Conservation (phyloP, 78 protist species). For the Guillardia theta region DNA sequence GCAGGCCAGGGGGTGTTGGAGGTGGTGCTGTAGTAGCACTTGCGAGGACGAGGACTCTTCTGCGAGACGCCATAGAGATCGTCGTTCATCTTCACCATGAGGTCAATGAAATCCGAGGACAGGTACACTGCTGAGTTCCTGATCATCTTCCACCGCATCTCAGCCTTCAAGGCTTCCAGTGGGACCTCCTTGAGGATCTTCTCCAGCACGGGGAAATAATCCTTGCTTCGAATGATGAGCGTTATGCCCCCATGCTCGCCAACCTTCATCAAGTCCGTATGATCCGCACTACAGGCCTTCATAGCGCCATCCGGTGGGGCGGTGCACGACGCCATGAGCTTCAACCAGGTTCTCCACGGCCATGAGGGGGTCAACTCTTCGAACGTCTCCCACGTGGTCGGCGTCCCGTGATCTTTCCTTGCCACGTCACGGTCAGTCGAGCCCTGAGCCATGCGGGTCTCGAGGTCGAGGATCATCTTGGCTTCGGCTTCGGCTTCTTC, state of each 20-base stretch:
- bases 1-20: conserved; percentile 20
- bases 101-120: background rate
- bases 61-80: background rate
- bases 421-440: background rate
- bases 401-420: background rate
- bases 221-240: background rate
- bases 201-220: background rate
- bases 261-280: too few species aligned
- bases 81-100: background rate
- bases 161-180: too few species aligned
- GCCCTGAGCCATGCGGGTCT: background rate
- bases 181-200: too few species aligned
- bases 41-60: too few species aligned
- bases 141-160: background rate
- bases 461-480: background rate
- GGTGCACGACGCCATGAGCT: too few species aligned
- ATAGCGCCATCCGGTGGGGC: too few species aligned
- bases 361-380: background rate
- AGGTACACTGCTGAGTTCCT: background rate
- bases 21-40: background rate
- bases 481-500: background rate
- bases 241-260: background rate
- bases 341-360: background rate
- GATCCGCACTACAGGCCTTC: too few species aligned
- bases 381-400: background rate